Evolutionary conservation across 2,329 filamentous ascomycete genomes (phyloP).

Genomic region (Exophiala aquamarina): DNA sequence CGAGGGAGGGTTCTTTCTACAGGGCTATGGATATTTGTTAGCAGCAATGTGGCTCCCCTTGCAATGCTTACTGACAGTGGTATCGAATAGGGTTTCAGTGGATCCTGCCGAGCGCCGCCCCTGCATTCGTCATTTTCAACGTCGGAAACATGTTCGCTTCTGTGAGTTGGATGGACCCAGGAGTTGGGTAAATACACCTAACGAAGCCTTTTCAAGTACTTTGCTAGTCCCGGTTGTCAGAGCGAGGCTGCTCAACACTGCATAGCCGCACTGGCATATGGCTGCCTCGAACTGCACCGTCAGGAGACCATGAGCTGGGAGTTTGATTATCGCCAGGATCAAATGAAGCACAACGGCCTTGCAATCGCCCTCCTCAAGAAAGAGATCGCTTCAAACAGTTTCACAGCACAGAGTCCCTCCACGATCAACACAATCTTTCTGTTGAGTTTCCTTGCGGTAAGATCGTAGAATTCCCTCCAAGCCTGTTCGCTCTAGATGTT

Average conservation of each 20-base stretch:
- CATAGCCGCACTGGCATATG: slow-evolving; percentile 1
- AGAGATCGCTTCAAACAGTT: not conserved
- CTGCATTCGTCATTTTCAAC: slow-evolving; percentile 1
- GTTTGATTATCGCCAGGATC: not conserved
- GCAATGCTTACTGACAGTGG: not conserved
- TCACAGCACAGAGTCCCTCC: not conserved
- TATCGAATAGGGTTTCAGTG: not conserved
- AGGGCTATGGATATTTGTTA: slow-evolving; percentile 3
- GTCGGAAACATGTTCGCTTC: not conserved
- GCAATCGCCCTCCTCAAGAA: not conserved
- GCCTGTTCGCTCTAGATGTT: no score
- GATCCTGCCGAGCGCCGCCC: not conserved
- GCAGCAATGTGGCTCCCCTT: not conserved
- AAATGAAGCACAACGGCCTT: not conserved
- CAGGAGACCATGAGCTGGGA: not conserved
- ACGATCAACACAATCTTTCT: not conserved
- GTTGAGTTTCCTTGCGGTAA: no score
- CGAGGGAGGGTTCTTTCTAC: not conserved
- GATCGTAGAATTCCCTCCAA: no score
- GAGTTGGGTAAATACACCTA: no score
- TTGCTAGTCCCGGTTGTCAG: not conserved
- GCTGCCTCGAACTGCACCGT: not conserved
- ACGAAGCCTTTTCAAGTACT: no score
- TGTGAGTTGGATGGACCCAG: not conserved
- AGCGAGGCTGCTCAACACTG: slow-evolving; percentile 2